Evolutionary conservation across 805 yeast species (phyloP), one percentile per base, ranked within the genome.

Genomic region (Danielia reshetovae): DNA sequence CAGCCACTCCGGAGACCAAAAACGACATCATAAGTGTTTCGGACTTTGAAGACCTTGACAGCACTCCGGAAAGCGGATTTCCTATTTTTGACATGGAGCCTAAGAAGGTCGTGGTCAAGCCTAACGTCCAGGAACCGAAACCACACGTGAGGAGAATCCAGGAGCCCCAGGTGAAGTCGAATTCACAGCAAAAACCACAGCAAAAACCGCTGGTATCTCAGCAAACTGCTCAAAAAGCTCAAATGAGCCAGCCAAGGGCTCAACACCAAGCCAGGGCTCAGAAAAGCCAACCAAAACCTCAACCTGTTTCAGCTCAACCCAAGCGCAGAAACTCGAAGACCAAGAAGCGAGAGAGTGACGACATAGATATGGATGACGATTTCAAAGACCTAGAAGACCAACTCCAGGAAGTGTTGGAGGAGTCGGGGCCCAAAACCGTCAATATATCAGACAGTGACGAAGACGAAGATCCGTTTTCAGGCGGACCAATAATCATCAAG

Each of bases 371-470:
- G 40, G 64, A 55, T 18, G 70, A 67, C 45, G 72, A 66, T 18
- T 67, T 67, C 38, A 60, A 60, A 26, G 72, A 66, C 42, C 54
- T 67, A 28, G 73, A 67, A 33, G 65, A 64, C 36, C 68, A 67
- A 38, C 46, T 67, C 24, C 59, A 65, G 35, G 70, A 67, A 41
- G 71, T 65, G 5, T 46, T 67, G 25, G 70, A 55, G 22, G 59
- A 55, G 14, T 49, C 52, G 10, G 40, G 38, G 21, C 35, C 30
- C 9, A 30, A 15, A 24, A 24, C 17, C 15, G 35, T 14, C 22
- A 30, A 38, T 14, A 23, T 13, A 14, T 45, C 42, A 2, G 52
- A 45, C 14, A 45, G 49, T 26, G 62, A 52, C 26, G 54, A 55
- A 2, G 63, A 60, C 18, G 44, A 46, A 9, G 62, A 55, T 21